A percentile compares a stretch with the other conserved stretches of the same genome.
These are phyloP conservation scores for Pulveroboletus sp. DNA, from an alignment of 768 basidiomycete species.

Conservation along the genomic window DNA sequence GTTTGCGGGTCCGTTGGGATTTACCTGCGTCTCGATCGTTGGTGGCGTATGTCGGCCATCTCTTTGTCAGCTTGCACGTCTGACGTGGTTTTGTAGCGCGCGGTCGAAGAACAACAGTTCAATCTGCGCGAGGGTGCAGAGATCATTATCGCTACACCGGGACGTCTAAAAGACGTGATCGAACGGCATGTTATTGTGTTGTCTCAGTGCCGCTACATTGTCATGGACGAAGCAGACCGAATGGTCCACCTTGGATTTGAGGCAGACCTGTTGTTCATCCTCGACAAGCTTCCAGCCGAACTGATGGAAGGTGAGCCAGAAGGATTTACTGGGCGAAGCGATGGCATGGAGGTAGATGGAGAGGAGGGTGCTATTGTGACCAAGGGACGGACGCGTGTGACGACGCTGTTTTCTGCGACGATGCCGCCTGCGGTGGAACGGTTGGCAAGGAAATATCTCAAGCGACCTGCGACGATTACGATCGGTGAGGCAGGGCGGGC, in stretches of 20 bases:
- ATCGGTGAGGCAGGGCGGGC: conserved; percentile 98
- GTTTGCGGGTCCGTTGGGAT: conserved; percentile 88
- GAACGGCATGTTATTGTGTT: conserved; percentile 95
- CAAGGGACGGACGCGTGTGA: conserved; percentile 84
- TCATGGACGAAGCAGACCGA: conserved; percentile 99
- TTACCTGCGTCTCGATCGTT: conserved; percentile 95
- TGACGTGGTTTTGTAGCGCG: conserved; percentile 48
- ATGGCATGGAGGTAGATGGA: conserved; percentile 78
- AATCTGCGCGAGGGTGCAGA: conserved; percentile 97
- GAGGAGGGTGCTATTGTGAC: conserved; percentile 45
- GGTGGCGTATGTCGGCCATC: conserved; percentile 65
- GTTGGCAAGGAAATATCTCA: conserved; percentile 90
- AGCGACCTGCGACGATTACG: conserved; percentile 90
- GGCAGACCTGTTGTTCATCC: conserved; percentile 87
- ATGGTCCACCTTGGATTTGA: conserved; percentile 99
- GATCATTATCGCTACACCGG: conserved; percentile 98
- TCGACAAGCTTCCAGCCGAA: conserved; percentile 87
- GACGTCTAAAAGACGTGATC: conserved; percentile 96
- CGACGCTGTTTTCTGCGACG: conserved; percentile 95
- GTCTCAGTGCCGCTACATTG: conserved; percentile 95
- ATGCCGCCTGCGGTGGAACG: conserved; percentile 99
- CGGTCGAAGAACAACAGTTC: conserved; percentile 97
- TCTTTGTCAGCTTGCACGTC: not conserved
- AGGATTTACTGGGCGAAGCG: conserved; percentile 30
- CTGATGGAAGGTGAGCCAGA: conserved; percentile 77